phyloP scores from a whole-genome alignment of 2,329 filamentous ascomycete species.

The Clonostachys byssicola region DNA sequence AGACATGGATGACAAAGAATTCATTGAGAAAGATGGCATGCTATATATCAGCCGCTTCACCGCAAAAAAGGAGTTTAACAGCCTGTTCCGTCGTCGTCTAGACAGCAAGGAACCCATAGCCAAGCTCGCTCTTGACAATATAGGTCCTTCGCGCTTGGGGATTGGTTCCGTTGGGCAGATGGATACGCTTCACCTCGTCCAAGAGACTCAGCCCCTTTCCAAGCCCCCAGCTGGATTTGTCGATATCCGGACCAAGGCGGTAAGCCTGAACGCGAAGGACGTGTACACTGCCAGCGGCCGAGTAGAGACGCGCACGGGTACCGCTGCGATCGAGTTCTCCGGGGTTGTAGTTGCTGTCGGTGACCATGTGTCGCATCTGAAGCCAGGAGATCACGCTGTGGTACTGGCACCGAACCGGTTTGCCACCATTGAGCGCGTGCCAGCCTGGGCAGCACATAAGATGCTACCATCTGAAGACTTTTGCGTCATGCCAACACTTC shows the following conservation, averaged over 20 bases:
- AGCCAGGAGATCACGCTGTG: slow-evolving; percentile 17
- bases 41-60: not conserved
- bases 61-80: not conserved
- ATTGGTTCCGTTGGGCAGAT: not conserved
- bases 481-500: slow-evolving; percentile 9
- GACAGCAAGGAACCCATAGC: not conserved
- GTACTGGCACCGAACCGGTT: slow-evolving; percentile 13
- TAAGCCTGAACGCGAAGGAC: slow-evolving; percentile 12
- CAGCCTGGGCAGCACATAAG: not conserved
- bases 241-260: slow-evolving; percentile 17
- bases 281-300: slow-evolving; percentile 16
- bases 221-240: slow-evolving; percentile 8
- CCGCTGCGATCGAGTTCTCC: slow-evolving; percentile 13
- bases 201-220: not conserved
- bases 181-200: not conserved
- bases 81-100: not conserved
- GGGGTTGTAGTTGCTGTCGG: slow-evolving; percentile 15
- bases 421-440: slow-evolving; percentile 7
- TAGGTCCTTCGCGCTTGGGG: not conserved
- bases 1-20: slow-evolving; percentile 2
- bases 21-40: not conserved
- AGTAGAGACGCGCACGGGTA: slow-evolving; percentile 12
- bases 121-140: not conserved
- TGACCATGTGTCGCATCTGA: slow-evolving; percentile 5
- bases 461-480: slow-evolving; percentile 7